Percentiles rank a stretch among this genome's conserved stretches.
Conservation (phyloP, 2,329 filamentous ascomycete genomes). For the Fusarium decemcellulare region DNA sequence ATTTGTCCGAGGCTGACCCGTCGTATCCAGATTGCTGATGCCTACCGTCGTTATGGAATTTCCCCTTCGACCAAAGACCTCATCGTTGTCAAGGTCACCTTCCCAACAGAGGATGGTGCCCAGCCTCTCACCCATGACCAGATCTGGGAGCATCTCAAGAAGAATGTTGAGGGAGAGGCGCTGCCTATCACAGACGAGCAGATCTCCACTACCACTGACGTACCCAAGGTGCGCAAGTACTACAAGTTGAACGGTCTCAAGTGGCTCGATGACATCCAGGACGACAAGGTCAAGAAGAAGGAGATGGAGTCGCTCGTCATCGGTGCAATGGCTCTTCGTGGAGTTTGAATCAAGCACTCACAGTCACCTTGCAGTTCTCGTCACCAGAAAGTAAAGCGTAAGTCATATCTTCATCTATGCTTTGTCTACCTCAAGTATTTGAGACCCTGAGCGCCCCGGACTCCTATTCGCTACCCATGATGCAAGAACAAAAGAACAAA, state of each 20-base stretch:
- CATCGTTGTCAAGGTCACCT: conserved; percentile 85
- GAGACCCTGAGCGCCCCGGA: conserved; percentile 45
- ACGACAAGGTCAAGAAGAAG: conserved; percentile 59
- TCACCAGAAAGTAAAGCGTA: conserved; percentile 39
- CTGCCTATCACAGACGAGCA: conserved; percentile 73
- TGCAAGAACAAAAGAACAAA: conserved; percentile 44
- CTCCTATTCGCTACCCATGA: conserved; percentile 49
- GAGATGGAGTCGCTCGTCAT: conserved; percentile 80
- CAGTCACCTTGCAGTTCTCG: conserved; percentile 3
- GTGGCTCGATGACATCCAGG: conserved; percentile 62
- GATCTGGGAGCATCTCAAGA: conserved; percentile 71
- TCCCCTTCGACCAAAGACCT: conserved; percentile 77
- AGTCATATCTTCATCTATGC: conserved; percentile 48
- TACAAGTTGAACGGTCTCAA: conserved; percentile 84
- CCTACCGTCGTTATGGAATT: conserved; percentile 91
- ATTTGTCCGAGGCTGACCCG: conserved; percentile 20
- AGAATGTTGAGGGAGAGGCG: conserved; percentile 73
- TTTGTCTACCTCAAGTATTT: conserved; percentile 43
- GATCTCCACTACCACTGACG: conserved; percentile 73
- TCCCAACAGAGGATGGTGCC: conserved; percentile 59
- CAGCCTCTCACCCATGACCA: conserved; percentile 60
- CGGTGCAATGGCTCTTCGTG: conserved; percentile 78
- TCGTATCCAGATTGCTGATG: conserved; percentile 81
- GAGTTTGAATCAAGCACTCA: conserved; percentile 44
- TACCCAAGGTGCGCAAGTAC: conserved; percentile 81